Evolutionary conservation across 192 early-diverging fungal genomes (phyloP).

Genomic region (Radiomyces spectabilis): DNA sequence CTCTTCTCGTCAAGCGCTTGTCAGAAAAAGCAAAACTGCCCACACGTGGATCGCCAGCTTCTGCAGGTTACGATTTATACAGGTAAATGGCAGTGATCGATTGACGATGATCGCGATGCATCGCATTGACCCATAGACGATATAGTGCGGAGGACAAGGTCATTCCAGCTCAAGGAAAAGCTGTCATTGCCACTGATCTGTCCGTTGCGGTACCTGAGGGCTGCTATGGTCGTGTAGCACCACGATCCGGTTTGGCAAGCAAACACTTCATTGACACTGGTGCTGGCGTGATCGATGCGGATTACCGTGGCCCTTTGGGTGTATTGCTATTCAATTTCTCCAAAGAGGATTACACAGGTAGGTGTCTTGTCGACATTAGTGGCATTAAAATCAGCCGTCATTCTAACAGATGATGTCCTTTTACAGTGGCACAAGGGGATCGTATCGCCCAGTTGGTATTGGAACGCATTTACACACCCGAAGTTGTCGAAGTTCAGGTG

Average conservation of each 20-base stretch:
- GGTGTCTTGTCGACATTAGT: neutral
- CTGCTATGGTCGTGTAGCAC: constrained; percentile 93
- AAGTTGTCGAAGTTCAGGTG: constrained; percentile 74
- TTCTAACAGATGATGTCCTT: neutral
- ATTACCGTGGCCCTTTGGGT: constrained; percentile 83
- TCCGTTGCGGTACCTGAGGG: constrained; percentile 78
- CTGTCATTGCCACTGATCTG: constrained; percentile 81
- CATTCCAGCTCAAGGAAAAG: constrained; percentile 74
- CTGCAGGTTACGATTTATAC: constrained; percentile 94
- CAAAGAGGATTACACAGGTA: constrained; percentile 46
- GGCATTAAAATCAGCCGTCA: neutral
- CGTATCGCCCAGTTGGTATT: constrained; percentile 94
- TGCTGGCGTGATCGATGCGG: constrained; percentile 88
- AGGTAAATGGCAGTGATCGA: constrained; percentile 34
- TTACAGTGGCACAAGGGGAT: constrained; percentile 78
- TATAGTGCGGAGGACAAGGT: constrained; percentile 45
- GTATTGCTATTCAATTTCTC: constrained; percentile 89
- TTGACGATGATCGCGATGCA: neutral
- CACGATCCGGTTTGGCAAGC: constrained; percentile 84
- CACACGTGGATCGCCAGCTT: constrained; percentile 65
- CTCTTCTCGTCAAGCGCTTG: constrained; percentile 66
- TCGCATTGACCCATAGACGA: neutral
- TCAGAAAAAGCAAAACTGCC: constrained; percentile 72
- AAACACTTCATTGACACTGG: constrained; percentile 86
- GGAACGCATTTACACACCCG: constrained; percentile 75